These are phyloP conservation scores for Penicillium arizonense DNA, from an alignment of 495 filamentous ascomycete genomes.

Conservation along the genomic window DNA sequence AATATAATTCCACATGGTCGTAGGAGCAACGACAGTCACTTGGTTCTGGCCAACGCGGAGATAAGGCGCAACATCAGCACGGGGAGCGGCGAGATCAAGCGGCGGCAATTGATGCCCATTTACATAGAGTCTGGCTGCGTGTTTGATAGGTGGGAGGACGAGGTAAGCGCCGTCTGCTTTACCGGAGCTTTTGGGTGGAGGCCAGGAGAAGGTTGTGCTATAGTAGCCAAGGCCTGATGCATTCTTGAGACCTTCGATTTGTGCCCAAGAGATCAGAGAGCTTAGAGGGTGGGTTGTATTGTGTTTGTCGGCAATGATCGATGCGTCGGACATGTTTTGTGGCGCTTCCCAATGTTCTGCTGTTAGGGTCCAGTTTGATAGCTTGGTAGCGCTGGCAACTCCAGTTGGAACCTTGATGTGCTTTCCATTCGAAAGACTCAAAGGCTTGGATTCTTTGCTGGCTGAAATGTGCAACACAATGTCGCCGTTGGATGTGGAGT, in stretches of 20 bases:
- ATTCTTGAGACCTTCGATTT: constrained; percentile 59
- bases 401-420: constrained; percentile 11
- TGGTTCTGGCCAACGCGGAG: constrained; percentile 13
- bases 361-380: constrained; percentile 41
- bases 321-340: constrained; percentile 25
- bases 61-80: constrained; percentile 13
- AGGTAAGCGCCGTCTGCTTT: constrained; percentile 23
- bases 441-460: background rate
- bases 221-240: constrained; percentile 63
- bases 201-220: constrained; percentile 35
- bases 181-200: constrained; percentile 12
- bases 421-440: constrained; percentile 27
- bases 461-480: constrained; percentile 18
- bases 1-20: constrained; percentile 28
- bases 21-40: constrained; percentile 17
- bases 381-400: constrained; percentile 10
- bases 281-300: constrained; percentile 31
- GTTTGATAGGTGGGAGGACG: constrained; percentile 11
- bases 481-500: constrained; percentile 6
- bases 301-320: constrained; percentile 19
- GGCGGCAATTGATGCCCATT: constrained; percentile 19
- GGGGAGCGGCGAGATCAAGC: constrained; percentile 17
- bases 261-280: constrained; percentile 35
- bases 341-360: constrained; percentile 42
- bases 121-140: constrained; percentile 13